Conservation (phyloP, 2,329 filamentous ascomycete genomes). For the Calonectria ilicicola region DNA sequence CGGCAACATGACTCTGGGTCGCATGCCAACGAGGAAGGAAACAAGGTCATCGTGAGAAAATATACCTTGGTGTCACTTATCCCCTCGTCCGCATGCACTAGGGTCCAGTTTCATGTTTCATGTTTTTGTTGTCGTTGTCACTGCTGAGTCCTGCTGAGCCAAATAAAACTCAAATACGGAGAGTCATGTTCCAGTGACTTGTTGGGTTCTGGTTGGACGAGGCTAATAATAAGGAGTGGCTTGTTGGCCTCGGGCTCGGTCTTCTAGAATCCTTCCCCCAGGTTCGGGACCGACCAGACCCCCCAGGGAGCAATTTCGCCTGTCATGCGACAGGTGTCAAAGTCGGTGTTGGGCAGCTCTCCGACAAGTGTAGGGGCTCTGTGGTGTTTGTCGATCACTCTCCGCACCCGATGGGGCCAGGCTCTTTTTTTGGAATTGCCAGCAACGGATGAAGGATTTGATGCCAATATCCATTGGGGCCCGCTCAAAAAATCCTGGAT, state of each 20-base stretch:
- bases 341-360: constrained; percentile 15
- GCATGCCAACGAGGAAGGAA: background rate
- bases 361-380: constrained; percentile 18
- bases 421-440: constrained; percentile 5
- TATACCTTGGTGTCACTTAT: background rate
- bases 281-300: constrained; percentile 20
- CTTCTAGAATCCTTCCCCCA: constrained; percentile 44
- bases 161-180: background rate
- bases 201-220: background rate
- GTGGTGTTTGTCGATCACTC: constrained; percentile 31
- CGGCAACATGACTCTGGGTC: background rate
- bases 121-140: background rate
- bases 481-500: constrained; percentile 19
- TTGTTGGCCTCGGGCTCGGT: constrained; percentile 32
- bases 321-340: constrained; percentile 31
- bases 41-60: constrained; percentile 3
- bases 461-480: constrained; percentile 7
- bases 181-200: constrained; percentile 8
- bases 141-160: background rate
- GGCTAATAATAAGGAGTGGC: background rate
- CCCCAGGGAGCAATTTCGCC: constrained; percentile 31
- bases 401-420: constrained; percentile 28
- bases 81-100: background rate
- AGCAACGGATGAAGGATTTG: background rate
- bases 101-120: constrained; percentile 17